phyloP scores from a whole-genome alignment of 2,329 filamentous ascomycete genomes.

The Diaporthe aspalathi region DNA sequence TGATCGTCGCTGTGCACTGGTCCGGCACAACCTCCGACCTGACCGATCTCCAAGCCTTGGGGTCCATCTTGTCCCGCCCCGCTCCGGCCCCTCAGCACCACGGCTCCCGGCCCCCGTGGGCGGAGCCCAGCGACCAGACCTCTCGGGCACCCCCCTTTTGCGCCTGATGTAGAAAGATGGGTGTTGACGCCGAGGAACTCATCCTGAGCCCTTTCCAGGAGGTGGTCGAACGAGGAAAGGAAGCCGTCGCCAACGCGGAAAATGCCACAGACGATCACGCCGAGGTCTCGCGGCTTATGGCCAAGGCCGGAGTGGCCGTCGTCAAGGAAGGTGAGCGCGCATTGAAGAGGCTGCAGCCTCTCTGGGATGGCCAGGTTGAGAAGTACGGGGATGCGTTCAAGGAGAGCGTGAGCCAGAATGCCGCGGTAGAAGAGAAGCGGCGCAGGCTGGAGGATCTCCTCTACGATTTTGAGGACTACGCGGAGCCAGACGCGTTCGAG shows the following conservation, averaged over 20 bases:
- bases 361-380: conserved; percentile 52
- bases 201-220: conserved; percentile 25
- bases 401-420: conserved; percentile 50
- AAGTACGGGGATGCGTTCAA: conserved; percentile 53
- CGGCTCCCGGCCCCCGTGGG: background rate
- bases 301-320: conserved; percentile 47
- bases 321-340: conserved; percentile 50
- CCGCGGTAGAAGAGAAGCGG: conserved; percentile 39
- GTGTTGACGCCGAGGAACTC: conserved; percentile 44
- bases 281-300: conserved; percentile 46
- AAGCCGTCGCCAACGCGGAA: conserved; percentile 50
- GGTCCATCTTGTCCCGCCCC: conserved; percentile 23
- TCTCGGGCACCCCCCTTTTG: background rate
- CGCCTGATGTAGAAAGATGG: background rate
- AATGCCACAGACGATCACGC: conserved; percentile 42
- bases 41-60: conserved; percentile 15
- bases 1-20: conserved; percentile 14
- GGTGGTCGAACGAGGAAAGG: conserved; percentile 51
- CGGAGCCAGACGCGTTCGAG: conserved; percentile 52
- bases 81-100: conserved; percentile 17
- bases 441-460: conserved; percentile 48
- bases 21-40: conserved; percentile 20
- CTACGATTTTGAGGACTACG: conserved; percentile 58
- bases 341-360: conserved; percentile 51
- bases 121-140: conserved; percentile 3